Conservation (phyloP, 345 rosid species). For the Camelina neglecta region DNA sequence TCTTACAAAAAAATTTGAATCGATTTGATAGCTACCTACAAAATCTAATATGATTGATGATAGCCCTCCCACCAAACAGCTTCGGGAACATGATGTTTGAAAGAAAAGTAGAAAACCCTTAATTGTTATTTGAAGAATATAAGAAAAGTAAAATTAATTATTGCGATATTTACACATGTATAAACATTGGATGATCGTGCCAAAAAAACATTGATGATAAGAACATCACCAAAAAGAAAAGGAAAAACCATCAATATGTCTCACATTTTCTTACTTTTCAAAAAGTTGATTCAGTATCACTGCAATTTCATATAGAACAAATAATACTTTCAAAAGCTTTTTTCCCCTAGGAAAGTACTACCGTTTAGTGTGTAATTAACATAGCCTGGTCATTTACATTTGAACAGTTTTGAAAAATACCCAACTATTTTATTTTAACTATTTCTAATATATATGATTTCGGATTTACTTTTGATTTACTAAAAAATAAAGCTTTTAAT, state of each 20-base stretch:
- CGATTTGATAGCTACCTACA: neutral
- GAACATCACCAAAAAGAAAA: constrained; percentile 6
- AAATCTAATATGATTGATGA: neutral
- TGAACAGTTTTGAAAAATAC: too few species aligned
- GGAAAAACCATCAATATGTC: constrained; percentile 9
- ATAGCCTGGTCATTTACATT: too few species aligned
- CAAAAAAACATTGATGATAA: neutral
- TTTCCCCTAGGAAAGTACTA: too few species aligned
- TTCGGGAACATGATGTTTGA: neutral
- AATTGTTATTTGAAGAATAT: neutral
- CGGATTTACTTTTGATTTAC: too few species aligned
- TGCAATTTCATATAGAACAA: neutral
- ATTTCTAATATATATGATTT: too few species aligned
- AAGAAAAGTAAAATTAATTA: constrained; percentile 16
- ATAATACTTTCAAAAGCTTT: neutral
- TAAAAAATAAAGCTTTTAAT: too few species aligned
- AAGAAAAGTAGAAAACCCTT: too few species aligned
- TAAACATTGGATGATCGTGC: neutral
- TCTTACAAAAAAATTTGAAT: neutral
- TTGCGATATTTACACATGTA: neutral
- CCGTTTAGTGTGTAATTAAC: too few species aligned
- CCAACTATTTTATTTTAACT: too few species aligned
- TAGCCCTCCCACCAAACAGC: neutral
- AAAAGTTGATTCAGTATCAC: neutral
- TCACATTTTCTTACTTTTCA: constrained; percentile 3